A percentile compares a stretch with the other conserved stretches of the same genome.
These are phyloP conservation scores for Chlorella sp. DNA, from an alignment of 139 green algal species.

Conservation along the genomic window DNA sequence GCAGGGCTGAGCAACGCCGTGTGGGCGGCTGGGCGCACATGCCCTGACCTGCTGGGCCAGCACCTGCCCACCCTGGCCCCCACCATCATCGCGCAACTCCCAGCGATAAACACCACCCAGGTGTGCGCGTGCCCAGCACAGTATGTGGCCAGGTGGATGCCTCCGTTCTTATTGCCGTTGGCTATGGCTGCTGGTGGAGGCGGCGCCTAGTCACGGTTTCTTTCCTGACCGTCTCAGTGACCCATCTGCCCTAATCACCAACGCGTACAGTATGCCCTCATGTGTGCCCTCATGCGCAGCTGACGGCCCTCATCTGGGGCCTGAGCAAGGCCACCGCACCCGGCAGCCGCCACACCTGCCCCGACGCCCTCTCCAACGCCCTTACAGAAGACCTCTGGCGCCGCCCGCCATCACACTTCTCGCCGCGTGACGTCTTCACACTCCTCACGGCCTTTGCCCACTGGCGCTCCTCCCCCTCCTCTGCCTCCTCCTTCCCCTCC, in stretches of 20 bases:
- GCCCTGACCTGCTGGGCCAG: not conserved
- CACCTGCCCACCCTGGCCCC: not conserved
- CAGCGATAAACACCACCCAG: not conserved
- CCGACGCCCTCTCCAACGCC: not conserved
- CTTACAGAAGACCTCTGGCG: slow-evolving; percentile 6
- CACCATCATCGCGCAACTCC: not conserved
- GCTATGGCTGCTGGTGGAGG: not conserved
- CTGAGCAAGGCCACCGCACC: no score
- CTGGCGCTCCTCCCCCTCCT: no score
- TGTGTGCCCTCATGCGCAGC: not conserved
- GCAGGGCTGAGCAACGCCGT: slow-evolving; percentile 2
- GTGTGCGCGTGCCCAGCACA: not conserved
- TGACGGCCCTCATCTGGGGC: slow-evolving; percentile 3
- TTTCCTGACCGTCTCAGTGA: no score
- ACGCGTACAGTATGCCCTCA: not conserved
- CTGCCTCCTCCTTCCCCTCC: no score
- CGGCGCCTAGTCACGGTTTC: no score
- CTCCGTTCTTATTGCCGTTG: not conserved
- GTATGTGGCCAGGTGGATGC: no score
- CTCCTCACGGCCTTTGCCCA: not conserved
- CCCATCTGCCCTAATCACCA: not conserved
- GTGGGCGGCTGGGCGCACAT: not conserved
- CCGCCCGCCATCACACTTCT: not conserved
- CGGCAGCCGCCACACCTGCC: not conserved
- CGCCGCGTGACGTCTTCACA: not conserved